These are phyloP conservation scores for Morella rubra DNA, from an alignment of 306 rosid species.

Conservation along the genomic window DNA sequence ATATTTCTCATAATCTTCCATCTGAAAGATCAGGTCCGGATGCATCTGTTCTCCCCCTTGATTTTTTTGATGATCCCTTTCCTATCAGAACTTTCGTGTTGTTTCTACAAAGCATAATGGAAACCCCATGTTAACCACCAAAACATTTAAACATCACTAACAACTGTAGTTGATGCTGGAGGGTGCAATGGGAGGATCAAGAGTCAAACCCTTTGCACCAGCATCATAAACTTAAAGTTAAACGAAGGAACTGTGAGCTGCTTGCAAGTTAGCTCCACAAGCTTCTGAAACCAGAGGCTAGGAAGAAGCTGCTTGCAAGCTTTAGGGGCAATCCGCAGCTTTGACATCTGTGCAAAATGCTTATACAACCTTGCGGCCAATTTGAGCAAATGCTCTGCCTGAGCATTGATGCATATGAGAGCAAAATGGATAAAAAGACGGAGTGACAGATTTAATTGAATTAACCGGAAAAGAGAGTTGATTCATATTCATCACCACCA, in stretches of 20 bases:
- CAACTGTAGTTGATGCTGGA: background rate
- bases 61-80: slow-evolving; percentile 37
- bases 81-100: slow-evolving; percentile 28
- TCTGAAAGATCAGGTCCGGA: slow-evolving; percentile 43
- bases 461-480: background rate
- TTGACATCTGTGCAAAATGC: slow-evolving; percentile 41
- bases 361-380: slow-evolving; percentile 40
- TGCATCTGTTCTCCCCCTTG: slow-evolving; percentile 44
- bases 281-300: slow-evolving; percentile 36
- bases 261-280: slow-evolving; percentile 45
- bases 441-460: background rate
- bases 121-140: background rate
- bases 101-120: slow-evolving; percentile 27
- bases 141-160: background rate
- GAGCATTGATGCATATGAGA: slow-evolving; percentile 30
- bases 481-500: background rate
- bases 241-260: slow-evolving; percentile 42
- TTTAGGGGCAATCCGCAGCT: slow-evolving; percentile 43
- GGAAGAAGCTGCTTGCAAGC: slow-evolving; percentile 42
- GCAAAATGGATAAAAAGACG: background rate
- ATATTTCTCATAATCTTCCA: slow-evolving; percentile 45
- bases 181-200: background rate
- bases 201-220: slow-evolving; percentile 32
- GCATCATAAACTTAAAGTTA: slow-evolving; percentile 31
- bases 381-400: slow-evolving; percentile 36